Evolutionary conservation across 371 early-diverging fungal species (phyloP).

Genomic region (Actinomortierella wolfii): DNA sequence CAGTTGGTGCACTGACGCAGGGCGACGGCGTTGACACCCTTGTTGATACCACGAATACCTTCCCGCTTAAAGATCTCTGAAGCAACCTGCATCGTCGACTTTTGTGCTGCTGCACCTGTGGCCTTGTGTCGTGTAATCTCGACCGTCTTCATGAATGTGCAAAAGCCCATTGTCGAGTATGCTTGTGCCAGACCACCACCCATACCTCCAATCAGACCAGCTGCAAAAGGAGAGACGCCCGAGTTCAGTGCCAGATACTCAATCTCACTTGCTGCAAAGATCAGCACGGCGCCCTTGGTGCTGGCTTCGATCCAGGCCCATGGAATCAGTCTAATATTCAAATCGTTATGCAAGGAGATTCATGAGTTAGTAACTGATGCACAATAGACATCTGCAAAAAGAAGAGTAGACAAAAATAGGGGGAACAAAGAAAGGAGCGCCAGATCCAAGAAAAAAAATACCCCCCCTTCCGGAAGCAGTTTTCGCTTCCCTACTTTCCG

Average conservation of each 20-base stretch:
- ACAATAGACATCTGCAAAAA: too few relatives aligned
- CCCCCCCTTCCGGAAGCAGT: too few relatives aligned
- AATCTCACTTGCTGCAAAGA: conserved; percentile 93
- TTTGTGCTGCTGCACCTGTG: conserved; percentile 57
- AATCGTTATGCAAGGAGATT: too few relatives aligned
- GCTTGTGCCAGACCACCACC: conserved; percentile 91
- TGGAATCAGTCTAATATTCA: conserved; percentile 53
- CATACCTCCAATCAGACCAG: conserved; percentile 93
- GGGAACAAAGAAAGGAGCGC: too few relatives aligned
- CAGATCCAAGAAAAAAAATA: too few relatives aligned
- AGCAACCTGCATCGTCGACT: conserved; percentile 85
- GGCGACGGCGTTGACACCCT: conserved; percentile 92
- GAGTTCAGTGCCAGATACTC: conserved; percentile 75
- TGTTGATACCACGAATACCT: conserved; percentile 95
- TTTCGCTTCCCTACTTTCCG: too few relatives aligned
- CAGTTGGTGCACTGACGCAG: conserved; percentile 96
- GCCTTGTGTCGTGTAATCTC: conserved; percentile 96
- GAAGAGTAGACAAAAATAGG: too few relatives aligned
- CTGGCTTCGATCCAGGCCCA: conserved; percentile 95
- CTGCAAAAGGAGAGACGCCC: conserved; percentile 65
- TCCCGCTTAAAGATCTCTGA: conserved; percentile 87
- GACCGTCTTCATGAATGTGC: conserved; percentile 99
- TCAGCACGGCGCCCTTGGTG: conserved; percentile 93
- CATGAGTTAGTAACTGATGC: too few relatives aligned
- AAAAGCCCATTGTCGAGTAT: conserved; percentile 98